phyloP scores from a whole-genome alignment of 225 moss, liverwort and hornwort species.

The Antitrichia curtipendula region DNA sequence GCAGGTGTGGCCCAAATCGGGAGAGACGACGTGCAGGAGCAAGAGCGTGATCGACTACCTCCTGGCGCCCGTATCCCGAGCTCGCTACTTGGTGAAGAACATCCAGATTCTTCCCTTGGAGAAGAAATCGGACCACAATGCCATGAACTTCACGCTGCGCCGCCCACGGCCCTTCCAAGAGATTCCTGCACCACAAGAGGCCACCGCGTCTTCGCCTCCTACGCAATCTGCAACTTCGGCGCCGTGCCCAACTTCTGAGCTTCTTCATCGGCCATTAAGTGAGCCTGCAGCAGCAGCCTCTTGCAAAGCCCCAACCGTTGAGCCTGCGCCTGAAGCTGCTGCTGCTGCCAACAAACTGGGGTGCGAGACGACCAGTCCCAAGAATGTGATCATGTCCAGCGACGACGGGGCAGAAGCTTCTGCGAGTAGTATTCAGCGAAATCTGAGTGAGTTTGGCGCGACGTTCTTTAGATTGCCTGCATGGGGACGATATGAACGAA shows the following conservation, averaged over 20 bases:
- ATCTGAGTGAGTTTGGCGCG: neutral
- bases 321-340: neutral
- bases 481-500: neutral
- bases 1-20: slow-evolving; percentile 47
- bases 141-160: slow-evolving; percentile 27
- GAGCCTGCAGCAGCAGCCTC: neutral
- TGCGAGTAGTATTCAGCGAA: neutral
- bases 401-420: neutral
- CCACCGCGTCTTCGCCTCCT: neutral
- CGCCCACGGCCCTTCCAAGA: slow-evolving; percentile 4
- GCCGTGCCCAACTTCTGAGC: neutral
- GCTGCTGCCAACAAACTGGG: neutral
- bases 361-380: neutral
- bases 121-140: slow-evolving; percentile 43
- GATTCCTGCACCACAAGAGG: neutral
- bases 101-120: slow-evolving; percentile 36
- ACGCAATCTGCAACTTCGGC: neutral
- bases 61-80: slow-evolving; percentile 28
- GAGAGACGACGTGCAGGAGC: slow-evolving; percentile 39
- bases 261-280: neutral
- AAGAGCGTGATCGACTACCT: slow-evolving; percentile 42
- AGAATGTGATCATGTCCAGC: neutral
- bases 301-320: neutral
- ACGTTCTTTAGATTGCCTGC: neutral
- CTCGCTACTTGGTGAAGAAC: slow-evolving; percentile 26